These are phyloP conservation scores for Spergularia azorica DNA, from an alignment of 179 eudicot species.

Conservation along the genomic window DNA sequence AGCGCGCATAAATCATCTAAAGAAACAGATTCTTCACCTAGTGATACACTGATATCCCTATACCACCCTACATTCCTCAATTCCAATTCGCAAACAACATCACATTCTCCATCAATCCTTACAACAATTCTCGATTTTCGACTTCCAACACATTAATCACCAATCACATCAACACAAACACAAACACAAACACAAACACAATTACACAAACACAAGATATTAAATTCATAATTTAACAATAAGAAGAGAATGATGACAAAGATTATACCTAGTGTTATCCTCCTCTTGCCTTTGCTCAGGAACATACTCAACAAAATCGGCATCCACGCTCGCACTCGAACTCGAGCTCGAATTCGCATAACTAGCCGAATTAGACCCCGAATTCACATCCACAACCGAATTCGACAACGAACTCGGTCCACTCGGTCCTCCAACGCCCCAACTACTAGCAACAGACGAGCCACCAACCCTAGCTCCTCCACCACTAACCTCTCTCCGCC, in stretches of 20 bases:
- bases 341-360: conserved; percentile 39
- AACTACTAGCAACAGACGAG: neutral
- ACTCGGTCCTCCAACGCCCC: conserved; percentile 15
- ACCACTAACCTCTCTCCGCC: conserved; percentile 40
- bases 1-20: too few species aligned
- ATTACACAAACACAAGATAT: too few species aligned
- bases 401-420: conserved; percentile 28
- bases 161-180: neutral
- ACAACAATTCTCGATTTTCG: too few species aligned
- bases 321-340: conserved; percentile 60
- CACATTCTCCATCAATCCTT: too few species aligned
- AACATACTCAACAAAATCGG: conserved; percentile 36
- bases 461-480: conserved; percentile 18
- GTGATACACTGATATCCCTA: too few species aligned
- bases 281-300: conserved; percentile 49
- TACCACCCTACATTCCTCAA: too few species aligned
- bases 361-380: conserved; percentile 19
- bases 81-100: too few species aligned
- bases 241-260: neutral
- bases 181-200: too few species aligned
- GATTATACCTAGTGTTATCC: conserved; percentile 52
- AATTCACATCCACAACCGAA: conserved; percentile 31
- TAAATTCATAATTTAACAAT: too few species aligned
- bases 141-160: too few species aligned
- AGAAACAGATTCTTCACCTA: too few species aligned